Base-by-base conservation (phyloP, 805 yeast genomes). In the Grigorovia transvaalensis region DNA sequence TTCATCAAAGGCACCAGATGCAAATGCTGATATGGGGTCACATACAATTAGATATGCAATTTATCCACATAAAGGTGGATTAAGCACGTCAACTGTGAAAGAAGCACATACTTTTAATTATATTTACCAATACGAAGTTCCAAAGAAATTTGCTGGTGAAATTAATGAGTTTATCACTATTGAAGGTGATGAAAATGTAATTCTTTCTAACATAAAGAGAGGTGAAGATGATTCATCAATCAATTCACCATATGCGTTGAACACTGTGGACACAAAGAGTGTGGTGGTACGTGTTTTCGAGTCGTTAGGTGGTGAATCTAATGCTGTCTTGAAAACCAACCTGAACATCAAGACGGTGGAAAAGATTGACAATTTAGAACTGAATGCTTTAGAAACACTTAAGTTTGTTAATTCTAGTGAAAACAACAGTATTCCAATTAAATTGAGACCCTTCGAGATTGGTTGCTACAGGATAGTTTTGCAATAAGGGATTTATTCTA, bases 1-100 rank as follows among this genome's bases (percentile, higher is more conserved):
- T 63, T 80, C 96, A 13, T 89, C 99, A 33, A 91, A 93, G 69
- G 86, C 88, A 19, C 99, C 99, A 0, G 99, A 91, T 75, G 90
- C 84, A 9, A 76, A 81, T 63, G 97, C 98, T 9, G 99, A 91
- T 66, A 88, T 93, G 86, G 98, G 96, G 2, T 55, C 61, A 8
- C 99, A 91, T 67, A 73, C 72, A 52, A 85, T 93, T 71, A 81
- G 81, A 55, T 93, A 90, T 68, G 95, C 95, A 0, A 68, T 91
- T 41, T 77, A 79, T 53, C 97, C 98, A 4, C 99, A 91, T 66
- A 59, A 63, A 19, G 96, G 96, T 3, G 68, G 77, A 0, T 71
- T 91, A 48, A 74, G 79, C 9, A 64, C 75, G 1, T 79, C 80
- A 23, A 81, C 88, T 2, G 90, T 91, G 13, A 77, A 79, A 54